Evolutionary conservation across 2,329 filamentous ascomycete genomes (phyloP).

Genomic region (Ophiostoma quercus): DNA sequence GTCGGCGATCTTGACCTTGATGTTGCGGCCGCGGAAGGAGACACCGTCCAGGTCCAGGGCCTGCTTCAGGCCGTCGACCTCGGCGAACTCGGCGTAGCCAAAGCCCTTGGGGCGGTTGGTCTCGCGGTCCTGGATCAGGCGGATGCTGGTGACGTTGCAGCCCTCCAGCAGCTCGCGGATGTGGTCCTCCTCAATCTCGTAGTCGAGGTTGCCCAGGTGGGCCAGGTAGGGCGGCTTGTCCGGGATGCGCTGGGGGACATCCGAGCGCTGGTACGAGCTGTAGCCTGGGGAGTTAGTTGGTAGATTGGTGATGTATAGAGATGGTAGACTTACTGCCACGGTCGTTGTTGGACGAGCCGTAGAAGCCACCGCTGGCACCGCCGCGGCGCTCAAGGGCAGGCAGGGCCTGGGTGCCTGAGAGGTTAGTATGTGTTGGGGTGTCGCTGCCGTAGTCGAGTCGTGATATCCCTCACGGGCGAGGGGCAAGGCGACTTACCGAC

Average conservation of each 20-base stretch:
- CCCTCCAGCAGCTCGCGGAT: slow-evolving; percentile 80
- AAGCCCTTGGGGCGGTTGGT: slow-evolving; percentile 95
- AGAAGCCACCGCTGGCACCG: slow-evolving; percentile 32
- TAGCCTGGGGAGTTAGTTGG: slow-evolving; percentile 13
- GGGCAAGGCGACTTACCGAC: slow-evolving; percentile 54
- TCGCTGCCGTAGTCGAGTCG: neutral
- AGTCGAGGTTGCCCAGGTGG: slow-evolving; percentile 93
- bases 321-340: slow-evolving; percentile 26
- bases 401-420: slow-evolving; percentile 53
- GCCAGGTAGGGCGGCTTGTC: slow-evolving; percentile 92
- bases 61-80: slow-evolving; percentile 83
- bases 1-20: slow-evolving; percentile 93
- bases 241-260: slow-evolving; percentile 67
- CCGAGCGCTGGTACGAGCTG: slow-evolving; percentile 51
- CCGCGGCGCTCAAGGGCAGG: slow-evolving; percentile 46
- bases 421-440: slow-evolving; percentile 4
- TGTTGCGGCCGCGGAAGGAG: slow-evolving; percentile 79
- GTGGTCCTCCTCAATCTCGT: slow-evolving; percentile 80
- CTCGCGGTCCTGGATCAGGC: slow-evolving; percentile 94
- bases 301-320: neutral
- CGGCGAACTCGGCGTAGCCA: slow-evolving; percentile 91
- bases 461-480: neutral
- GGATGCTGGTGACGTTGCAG: slow-evolving; percentile 83
- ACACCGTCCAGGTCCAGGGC: slow-evolving; percentile 77
- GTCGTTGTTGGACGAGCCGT: slow-evolving; percentile 28